phyloP scores from a whole-genome alignment of 1,139 yeast species.

The Pichia sp. region DNA sequence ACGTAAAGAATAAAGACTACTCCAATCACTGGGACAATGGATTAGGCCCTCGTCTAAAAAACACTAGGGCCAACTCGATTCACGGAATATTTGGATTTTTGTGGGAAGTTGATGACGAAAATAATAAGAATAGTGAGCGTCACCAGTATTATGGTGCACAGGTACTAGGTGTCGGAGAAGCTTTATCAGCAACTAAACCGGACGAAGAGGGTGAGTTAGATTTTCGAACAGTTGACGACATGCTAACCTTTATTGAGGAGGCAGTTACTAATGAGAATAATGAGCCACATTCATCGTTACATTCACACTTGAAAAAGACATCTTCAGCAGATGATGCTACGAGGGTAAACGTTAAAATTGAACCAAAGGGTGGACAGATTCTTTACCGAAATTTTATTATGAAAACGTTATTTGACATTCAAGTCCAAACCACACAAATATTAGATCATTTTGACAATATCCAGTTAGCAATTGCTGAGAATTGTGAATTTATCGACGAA shows the following conservation, averaged over 20 bases:
- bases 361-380: conserved; percentile 1
- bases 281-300: neutral
- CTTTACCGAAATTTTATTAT: conserved; percentile 39
- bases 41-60: conserved; percentile 46
- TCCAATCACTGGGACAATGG: conserved; percentile 40
- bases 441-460: conserved; percentile 47
- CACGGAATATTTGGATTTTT: conserved; percentile 21
- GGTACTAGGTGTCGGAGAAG: neutral
- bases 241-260: neutral
- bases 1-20: conserved; percentile 34
- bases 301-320: neutral
- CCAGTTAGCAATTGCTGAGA: conserved; percentile 55
- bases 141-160: neutral
- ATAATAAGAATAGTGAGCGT: neutral
- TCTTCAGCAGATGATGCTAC: conserved; percentile 10
- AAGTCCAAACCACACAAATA: conserved; percentile 56
- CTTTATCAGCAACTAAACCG: neutral
- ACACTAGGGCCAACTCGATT: conserved; percentile 22
- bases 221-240: neutral
- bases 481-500: conserved; percentile 73
- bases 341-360: conserved; percentile 11
- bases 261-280: neutral
- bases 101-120: neutral
- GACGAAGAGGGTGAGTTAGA: neutral
- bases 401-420: conserved; percentile 57